Base-by-base conservation (phyloP, 1,139 yeast species). In the Saccharomycopsis hybrid region DNA sequence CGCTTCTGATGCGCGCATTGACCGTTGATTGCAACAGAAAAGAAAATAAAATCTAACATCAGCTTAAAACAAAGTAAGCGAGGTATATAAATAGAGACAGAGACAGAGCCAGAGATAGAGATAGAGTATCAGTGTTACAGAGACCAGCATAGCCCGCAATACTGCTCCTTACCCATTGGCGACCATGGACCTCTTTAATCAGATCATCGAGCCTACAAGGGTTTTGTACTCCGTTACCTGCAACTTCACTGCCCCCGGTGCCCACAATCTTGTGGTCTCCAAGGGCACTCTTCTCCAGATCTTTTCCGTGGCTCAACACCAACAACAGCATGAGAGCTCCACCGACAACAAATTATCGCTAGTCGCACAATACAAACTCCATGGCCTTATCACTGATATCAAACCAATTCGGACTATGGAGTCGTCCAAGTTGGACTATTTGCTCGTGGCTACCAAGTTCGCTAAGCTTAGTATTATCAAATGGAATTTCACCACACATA, bases 171-270 rank as follows among this genome's bases (percentile, higher is more conserved):
- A n/a, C n/a, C n/a, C n/a, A n/a, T n/a, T n/a, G n/a, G n/a, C n/a
- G n/a, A n/a, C n/a, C n/a, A 88, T 90, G 97, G 90, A 89, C 61
- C 84, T 86, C 18, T 87, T 84, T 65, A 81, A 83, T 57, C 92
- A 86, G 65, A 73, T 89, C 60, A 73, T 87, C 47, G 86, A 82
- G 57, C 96, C 97, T 2, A 73, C 95, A 1, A 75, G 82, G 57
- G 89, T 88, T 38, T 66, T 82, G 11, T 80, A 78, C 56, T 74
- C 86, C 48, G 59, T 82, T 31, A 71, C 80, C 3, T 81, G 90
- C 55, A 69, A 80, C 57, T 82, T 89, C 61, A 78, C 82, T 2
- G 70, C 77, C 1, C 61, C 76, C 2, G 65, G 64, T 0, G 61
- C 65, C 43, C 73, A 72, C 57, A 84, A 84, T 57, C 68, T 89